Base-by-base conservation (phyloP, 2,329 filamentous ascomycete species). In the Dactylella cylindrospora region DNA sequence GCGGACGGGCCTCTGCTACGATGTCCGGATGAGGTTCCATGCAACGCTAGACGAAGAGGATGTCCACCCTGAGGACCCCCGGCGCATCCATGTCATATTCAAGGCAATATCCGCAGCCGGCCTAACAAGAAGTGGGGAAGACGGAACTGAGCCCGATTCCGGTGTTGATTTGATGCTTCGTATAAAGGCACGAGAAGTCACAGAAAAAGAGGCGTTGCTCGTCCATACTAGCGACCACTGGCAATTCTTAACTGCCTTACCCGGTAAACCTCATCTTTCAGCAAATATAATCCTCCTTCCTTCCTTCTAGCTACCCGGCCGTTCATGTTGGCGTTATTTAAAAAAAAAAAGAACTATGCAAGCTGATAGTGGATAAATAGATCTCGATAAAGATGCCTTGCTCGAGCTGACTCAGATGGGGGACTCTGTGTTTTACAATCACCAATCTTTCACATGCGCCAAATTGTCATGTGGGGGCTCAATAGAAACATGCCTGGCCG, bases 21-120 rank as follows among this genome's bases (percentile, higher is more conserved):
- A 98, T 74, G 84, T 88, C 54, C 83, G 91, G 25, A 98, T 98
- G 93, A 89, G 93, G 62, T 86, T 94, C 62, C 93, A 98, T 72
- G 87, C 90, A 50, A 95, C 96, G 71, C 84, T 88, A 12, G 84
- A 88, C 13, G 79, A 80, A 1, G 80, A 84, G 40, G 85, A 91
- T 17, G 85, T 94, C 45, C 93, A 98, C 70, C 93, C 93, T 0
- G 93, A 98, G 73, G 93, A 98, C 69, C 93, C 93, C 1, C 80
- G 89, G 22, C 84, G 93, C 10, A 96, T 98, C 60, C 88, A 90
- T 68, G 85, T 88, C 69, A 98, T 98, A 67, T 95, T 93, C 78
- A 85, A 88, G 68, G 88, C 88, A 31, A 86, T 98, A 68, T 89
- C 86, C 71, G 80, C 84, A 67, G 85, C 85, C 31, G 90, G 89